Percentiles rank a stretch among this genome's conserved stretches.
Evolutionary conservation across 805 yeast species (phyloP).

Genomic region (Gaillardinia entomophila): DNA sequence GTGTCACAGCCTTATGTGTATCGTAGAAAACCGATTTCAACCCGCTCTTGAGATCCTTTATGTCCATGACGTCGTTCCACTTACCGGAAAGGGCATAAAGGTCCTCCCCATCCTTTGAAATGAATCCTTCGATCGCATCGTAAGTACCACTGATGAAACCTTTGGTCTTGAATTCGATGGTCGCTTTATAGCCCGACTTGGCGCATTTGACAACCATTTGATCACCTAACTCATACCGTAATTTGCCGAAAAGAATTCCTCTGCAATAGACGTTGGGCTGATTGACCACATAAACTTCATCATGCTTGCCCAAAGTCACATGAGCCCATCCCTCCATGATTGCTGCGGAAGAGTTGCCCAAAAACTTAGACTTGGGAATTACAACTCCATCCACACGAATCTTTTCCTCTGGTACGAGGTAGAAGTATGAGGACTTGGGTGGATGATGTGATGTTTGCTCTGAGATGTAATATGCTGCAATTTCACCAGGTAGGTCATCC

Average conservation of each 20-base stretch:
- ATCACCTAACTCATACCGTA: slow-evolving; percentile 90
- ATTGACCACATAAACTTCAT: slow-evolving; percentile 74
- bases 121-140: slow-evolving; percentile 76
- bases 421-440: slow-evolving; percentile 94
- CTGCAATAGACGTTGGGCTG: slow-evolving; percentile 96
- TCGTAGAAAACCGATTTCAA: slow-evolving; percentile 38
- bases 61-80: slow-evolving; percentile 84
- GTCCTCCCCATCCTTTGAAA: slow-evolving; percentile 49
- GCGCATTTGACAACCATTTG: slow-evolving; percentile 73
- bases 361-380: slow-evolving; percentile 79
- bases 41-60: slow-evolving; percentile 45
- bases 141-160: slow-evolving; percentile 92
- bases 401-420: slow-evolving; percentile 70
- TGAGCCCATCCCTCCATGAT: slow-evolving; percentile 90
- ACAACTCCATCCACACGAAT: slow-evolving; percentile 87
- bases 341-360: slow-evolving; percentile 96
- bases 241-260: slow-evolving; percentile 85
- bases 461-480: slow-evolving; percentile 74
- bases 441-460: slow-evolving; percentile 99
- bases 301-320: slow-evolving; percentile 58
- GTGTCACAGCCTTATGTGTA: slow-evolving; percentile 46
- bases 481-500: slow-evolving; percentile 69
- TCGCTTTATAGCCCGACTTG: slow-evolving; percentile 54
- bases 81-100: slow-evolving; percentile 75
- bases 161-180: slow-evolving; percentile 90